Conservation (phyloP, 208 protist genomes). For the Crithidia expoeki region DNA sequence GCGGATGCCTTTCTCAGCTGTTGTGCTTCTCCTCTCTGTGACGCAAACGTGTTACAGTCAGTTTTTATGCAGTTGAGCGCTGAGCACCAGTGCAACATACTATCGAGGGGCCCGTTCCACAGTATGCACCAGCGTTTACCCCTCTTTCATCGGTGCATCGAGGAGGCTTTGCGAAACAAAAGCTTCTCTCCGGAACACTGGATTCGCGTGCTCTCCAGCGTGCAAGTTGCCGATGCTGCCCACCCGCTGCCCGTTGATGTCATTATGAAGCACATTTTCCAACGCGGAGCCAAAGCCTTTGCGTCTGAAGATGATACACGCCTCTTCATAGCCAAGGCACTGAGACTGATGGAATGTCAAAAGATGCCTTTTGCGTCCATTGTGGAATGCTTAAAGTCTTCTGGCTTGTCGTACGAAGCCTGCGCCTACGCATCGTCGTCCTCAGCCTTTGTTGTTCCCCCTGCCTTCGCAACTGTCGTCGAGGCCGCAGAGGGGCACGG, state of each 20-base stretch:
- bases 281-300: neutral
- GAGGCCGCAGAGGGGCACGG: constrained; percentile 1
- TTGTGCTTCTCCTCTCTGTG: constrained; percentile 19
- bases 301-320: constrained; percentile 15
- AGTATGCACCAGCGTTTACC: neutral
- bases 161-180: neutral
- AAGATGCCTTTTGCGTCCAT: neutral
- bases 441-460: constrained; percentile 4
- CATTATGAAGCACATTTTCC: constrained; percentile 15
- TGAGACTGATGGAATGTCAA: constrained; percentile 13
- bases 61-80: constrained; percentile 25
- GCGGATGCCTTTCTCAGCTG: constrained; percentile 32
- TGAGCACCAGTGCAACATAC: constrained; percentile 26
- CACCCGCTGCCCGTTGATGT: neutral
- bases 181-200: constrained; percentile 19
- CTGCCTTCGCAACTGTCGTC: neutral
- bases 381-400: constrained; percentile 12
- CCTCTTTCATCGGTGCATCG: neutral
- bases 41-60: constrained; percentile 4
- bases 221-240: neutral
- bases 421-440: constrained; percentile 26
- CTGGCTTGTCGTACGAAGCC: constrained; percentile 27
- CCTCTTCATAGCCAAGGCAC: constrained; percentile 5
- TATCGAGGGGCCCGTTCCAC: neutral
- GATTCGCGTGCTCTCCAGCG: constrained; percentile 1